phyloP scores from a whole-genome alignment of 176 grass and related monocot species.

The Pontederia paniculata region DNA sequence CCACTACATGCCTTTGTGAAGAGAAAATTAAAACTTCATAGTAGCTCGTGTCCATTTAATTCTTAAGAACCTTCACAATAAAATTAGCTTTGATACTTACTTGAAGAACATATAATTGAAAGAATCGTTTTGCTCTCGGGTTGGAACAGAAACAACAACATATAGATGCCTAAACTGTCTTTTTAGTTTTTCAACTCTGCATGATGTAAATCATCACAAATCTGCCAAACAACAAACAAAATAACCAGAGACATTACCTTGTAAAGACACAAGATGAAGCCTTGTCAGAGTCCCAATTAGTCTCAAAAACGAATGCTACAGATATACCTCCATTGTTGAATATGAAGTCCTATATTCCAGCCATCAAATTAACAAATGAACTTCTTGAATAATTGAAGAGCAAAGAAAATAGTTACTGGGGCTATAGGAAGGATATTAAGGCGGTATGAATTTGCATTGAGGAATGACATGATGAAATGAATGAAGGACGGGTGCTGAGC shows the following conservation, averaged over 20 bases:
- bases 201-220: slow-evolving; percentile 14
- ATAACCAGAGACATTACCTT: slow-evolving; percentile 28
- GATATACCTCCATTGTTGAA: slow-evolving; percentile 70
- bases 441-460: slow-evolving; percentile 53
- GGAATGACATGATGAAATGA: slow-evolving; percentile 45
- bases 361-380: background rate
- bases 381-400: background rate
- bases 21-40: background rate
- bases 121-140: slow-evolving; percentile 60
- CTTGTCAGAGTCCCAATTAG: slow-evolving; percentile 42
- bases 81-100: slow-evolving; percentile 26
- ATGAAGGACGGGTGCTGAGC: slow-evolving; percentile 49
- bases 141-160: slow-evolving; percentile 44
- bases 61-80: slow-evolving; percentile 1
- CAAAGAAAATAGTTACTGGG: slow-evolving; percentile 30
- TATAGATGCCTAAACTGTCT: slow-evolving; percentile 70
- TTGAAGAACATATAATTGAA: slow-evolving; percentile 58
- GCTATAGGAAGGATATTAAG: slow-evolving; percentile 53
- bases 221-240: background rate
- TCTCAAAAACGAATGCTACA: slow-evolving; percentile 68
- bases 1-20: slow-evolving; percentile 47
- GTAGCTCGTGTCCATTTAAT: slow-evolving; percentile 1
- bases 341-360: slow-evolving; percentile 44
- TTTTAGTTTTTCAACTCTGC: slow-evolving; percentile 58
- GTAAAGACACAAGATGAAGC: slow-evolving; percentile 37